Evolutionary conservation across 1,284 basidiomycete genomes (phyloP).

Genomic region (Neonothopanus nambi): DNA sequence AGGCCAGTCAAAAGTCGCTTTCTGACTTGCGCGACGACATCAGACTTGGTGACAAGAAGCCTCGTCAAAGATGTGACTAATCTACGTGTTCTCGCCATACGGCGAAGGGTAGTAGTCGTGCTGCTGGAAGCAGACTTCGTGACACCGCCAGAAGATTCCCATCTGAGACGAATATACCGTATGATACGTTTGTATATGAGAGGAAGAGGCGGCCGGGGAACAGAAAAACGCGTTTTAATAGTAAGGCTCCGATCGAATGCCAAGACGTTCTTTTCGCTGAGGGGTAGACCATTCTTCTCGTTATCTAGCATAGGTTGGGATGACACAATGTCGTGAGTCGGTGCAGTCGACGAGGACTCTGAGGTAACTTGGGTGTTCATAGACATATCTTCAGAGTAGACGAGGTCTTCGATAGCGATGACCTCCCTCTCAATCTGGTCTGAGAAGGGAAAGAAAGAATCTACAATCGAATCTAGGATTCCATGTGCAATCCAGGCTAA

Average conservation of each 20-base stretch:
- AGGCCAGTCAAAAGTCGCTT: constrained; percentile 64
- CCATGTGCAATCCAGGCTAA: constrained; percentile 95
- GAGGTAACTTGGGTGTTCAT: neutral
- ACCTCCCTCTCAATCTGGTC: constrained; percentile 85
- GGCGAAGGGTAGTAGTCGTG: constrained; percentile 50
- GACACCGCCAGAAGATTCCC: constrained; percentile 2
- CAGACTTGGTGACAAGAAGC: constrained; percentile 79
- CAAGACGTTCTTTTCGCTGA: constrained; percentile 7
- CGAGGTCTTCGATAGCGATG: constrained; percentile 73
- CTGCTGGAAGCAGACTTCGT: constrained; percentile 25
- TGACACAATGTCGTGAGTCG: neutral
- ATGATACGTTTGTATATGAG: constrained; percentile 33
- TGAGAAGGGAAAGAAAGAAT: constrained; percentile 90
- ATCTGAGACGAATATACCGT: constrained; percentile 22
- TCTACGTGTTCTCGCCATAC: constrained; percentile 81
- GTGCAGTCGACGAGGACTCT: neutral
- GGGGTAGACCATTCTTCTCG: constrained; percentile 10
- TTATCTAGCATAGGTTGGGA: neutral
- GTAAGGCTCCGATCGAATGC: constrained; percentile 9
- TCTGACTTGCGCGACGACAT: constrained; percentile 79
- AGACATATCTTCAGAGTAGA: constrained; percentile 41
- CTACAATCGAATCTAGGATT: constrained; percentile 91
- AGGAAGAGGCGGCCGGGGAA: constrained; percentile 32
- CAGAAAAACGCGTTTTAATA: constrained; percentile 33
- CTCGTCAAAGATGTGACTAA: constrained; percentile 83